Evolutionary conservation across 2,329 filamentous ascomycete genomes (phyloP).

Genomic region (Periconia sp.): DNA sequence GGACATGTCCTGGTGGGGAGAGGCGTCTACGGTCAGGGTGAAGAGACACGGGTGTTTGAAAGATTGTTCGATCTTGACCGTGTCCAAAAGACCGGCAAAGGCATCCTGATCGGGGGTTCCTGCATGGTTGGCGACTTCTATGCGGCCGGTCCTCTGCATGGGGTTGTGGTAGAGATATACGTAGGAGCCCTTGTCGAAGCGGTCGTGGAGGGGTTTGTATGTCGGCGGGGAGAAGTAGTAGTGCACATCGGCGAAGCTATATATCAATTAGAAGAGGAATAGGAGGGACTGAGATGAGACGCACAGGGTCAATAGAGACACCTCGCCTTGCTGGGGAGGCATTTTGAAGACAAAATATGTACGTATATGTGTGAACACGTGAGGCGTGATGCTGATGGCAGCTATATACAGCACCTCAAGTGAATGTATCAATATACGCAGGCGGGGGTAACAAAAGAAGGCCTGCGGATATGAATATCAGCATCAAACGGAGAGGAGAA

Average conservation of each 20-base stretch:
- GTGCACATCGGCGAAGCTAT: slow-evolving; percentile 75
- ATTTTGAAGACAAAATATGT: slow-evolving; percentile 27
- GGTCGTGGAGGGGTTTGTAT: slow-evolving; percentile 71
- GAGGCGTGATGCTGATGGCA: no score
- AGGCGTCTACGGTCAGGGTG: slow-evolving; percentile 62
- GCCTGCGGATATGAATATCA: not conserved
- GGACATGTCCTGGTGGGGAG: slow-evolving; percentile 50
- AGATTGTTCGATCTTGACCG: slow-evolving; percentile 66
- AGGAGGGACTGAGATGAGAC: slow-evolving; percentile 14
- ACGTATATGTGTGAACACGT: not conserved
- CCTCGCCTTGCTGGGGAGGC: slow-evolving; percentile 53
- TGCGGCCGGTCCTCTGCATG: slow-evolving; percentile 64
- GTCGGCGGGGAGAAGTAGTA: slow-evolving; percentile 74
- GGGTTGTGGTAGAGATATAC: slow-evolving; percentile 79
- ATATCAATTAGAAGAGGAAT: not conserved
- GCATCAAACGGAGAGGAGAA: not conserved
- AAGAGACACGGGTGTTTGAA: slow-evolving; percentile 74
- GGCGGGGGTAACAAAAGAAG: not conserved
- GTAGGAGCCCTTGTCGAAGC: slow-evolving; percentile 79
- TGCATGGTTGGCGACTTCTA: slow-evolving; percentile 75
- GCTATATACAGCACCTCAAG: not conserved
- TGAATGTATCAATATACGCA: not conserved
- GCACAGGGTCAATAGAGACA: slow-evolving; percentile 51
- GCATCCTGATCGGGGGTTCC: slow-evolving; percentile 78
- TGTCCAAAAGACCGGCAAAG: slow-evolving; percentile 71